Evolutionary conservation across 768 basidiomycete genomes (phyloP), one percentile per base, ranked within the genome.

Genomic region (Boletus insuetus): DNA sequence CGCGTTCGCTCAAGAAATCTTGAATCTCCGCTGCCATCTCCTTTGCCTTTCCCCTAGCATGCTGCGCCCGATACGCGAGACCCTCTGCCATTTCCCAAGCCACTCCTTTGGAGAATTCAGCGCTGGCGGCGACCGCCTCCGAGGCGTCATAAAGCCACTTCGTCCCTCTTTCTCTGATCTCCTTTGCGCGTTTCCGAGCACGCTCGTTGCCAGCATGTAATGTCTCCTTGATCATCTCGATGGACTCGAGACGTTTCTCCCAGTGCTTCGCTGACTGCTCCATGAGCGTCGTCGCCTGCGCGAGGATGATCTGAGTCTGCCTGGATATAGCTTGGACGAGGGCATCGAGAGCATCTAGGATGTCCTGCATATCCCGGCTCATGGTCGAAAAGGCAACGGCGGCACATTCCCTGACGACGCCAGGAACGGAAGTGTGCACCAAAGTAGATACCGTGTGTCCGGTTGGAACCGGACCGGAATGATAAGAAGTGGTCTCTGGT

Each of bases 341-440:
- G 1, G 77, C 81, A 58, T 87, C 85, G 31, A 87, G 73, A 4
- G 82, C 83, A 24, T 80, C 79, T 34, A 81, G 65, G 19, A 87
- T 72, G 58, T 86, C 85, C 20, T 77, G 73, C 48, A 85, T 67
- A 53, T 87, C 85, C 49, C 72, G 75, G 10, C 75, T 75, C 20
- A 84, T 68, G n/a, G 70, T 70, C 8, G 77, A 72, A 2, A 76
- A 64, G 22, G 79, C 65, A 13, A 75, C 75, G 44, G 77, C 77
- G 49, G 77, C 72, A 42, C 75, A 79, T 38, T 74, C 73, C 38
- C 82, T 83, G 41, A 83, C 64, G 14, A 77, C 67, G 39, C 75
- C 70, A 13, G 83, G 77, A 39, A 86, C 65, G 16, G 82, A 77
- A 57, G 78, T 73, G 40, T 75, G 70, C 20, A 77, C 61, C 39